These are phyloP conservation scores for Zygotorulaspora sp. DNA, from an alignment of 805 yeast species.

Conservation along the genomic window DNA sequence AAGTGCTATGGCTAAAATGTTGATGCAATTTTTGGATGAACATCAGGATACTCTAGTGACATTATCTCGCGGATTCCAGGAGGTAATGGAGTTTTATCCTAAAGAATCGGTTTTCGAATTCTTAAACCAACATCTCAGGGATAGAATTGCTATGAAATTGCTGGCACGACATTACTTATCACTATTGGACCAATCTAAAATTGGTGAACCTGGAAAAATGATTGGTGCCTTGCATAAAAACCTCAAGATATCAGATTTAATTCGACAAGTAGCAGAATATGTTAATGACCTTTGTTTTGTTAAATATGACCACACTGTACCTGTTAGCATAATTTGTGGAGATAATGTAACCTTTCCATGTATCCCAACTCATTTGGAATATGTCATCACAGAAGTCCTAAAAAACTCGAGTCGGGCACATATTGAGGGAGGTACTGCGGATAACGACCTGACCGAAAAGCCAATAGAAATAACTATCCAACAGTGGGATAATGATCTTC, in stretches of 20 bases:
- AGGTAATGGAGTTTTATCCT: slow-evolving; percentile 47
- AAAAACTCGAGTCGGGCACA: slow-evolving; percentile 88
- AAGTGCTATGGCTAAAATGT: slow-evolving; percentile 45
- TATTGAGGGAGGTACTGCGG: slow-evolving; percentile 52
- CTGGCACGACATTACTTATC: slow-evolving; percentile 81
- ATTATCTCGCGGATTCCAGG: slow-evolving; percentile 77
- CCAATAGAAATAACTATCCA: slow-evolving; percentile 29
- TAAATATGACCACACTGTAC: slow-evolving; percentile 75
- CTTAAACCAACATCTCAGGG: slow-evolving; percentile 70
- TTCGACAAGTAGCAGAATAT: slow-evolving; percentile 61
- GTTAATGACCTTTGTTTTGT: slow-evolving; percentile 80
- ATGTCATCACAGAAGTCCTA: slow-evolving; percentile 77
- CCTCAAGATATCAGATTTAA: slow-evolving; percentile 57
- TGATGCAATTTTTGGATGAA: slow-evolving; percentile 58
- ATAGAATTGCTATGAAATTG: slow-evolving; percentile 81
- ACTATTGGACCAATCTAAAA: slow-evolving; percentile 41
- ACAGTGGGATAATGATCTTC: slow-evolving; percentile 44
- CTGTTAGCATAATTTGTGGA: slow-evolving; percentile 54
- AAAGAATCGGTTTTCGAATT: slow-evolving; percentile 53
- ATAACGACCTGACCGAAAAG: slow-evolving; percentile 21
- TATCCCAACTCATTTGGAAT: slow-evolving; percentile 82
- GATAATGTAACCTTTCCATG: slow-evolving; percentile 66
- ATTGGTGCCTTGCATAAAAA: slow-evolving; percentile 66
- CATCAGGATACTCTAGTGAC: slow-evolving; percentile 83
- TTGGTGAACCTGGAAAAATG: slow-evolving; percentile 38